phyloP scores from a whole-genome alignment of 2,329 filamentous ascomycete species.

The Rutstroemia sp. region DNA sequence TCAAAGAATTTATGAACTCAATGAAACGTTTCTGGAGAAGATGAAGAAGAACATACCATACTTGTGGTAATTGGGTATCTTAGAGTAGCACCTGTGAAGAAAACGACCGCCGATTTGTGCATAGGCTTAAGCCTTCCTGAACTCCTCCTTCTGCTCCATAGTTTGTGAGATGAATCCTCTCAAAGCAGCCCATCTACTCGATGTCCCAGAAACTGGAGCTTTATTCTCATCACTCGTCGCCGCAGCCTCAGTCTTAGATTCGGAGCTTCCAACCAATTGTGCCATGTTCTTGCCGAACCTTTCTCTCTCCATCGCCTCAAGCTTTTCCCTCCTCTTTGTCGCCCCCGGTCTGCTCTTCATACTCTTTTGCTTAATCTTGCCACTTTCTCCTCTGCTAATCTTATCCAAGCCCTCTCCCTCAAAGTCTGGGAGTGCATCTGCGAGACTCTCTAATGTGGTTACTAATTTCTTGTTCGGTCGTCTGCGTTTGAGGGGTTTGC shows the following conservation, averaged over 20 bases:
- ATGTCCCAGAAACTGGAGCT: constrained; percentile 31
- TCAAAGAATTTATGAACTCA: neutral
- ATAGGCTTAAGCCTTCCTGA: constrained; percentile 32
- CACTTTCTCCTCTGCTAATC: constrained; percentile 38
- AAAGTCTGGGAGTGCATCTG: constrained; percentile 65
- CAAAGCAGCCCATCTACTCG: constrained; percentile 71
- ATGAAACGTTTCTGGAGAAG: neutral
- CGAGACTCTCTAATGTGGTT: constrained; percentile 66
- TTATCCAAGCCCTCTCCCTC: constrained; percentile 35
- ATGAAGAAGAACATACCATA: constrained; percentile 8
- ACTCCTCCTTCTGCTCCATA: constrained; percentile 82
- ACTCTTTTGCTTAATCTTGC: constrained; percentile 66
- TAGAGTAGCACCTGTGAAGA: neutral
- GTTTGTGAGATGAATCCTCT: constrained; percentile 69
- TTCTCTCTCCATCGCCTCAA: constrained; percentile 75
- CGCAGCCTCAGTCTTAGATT: constrained; percentile 5
- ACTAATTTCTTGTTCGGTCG: constrained; percentile 71
- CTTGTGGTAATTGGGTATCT: constrained; percentile 9
- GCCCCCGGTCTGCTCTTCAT: constrained; percentile 70
- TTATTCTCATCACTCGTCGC: constrained; percentile 10
- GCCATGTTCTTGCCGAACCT: constrained; percentile 80
- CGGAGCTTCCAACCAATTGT: constrained; percentile 41
- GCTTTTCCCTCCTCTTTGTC: constrained; percentile 71
- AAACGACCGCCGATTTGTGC: neutral
- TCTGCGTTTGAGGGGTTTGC: constrained; percentile 53